Evolutionary conservation across 257 asterid genomes (phyloP), one percentile per base, ranked within the genome.

Genomic region (Craterostigma plantagineum): DNA sequence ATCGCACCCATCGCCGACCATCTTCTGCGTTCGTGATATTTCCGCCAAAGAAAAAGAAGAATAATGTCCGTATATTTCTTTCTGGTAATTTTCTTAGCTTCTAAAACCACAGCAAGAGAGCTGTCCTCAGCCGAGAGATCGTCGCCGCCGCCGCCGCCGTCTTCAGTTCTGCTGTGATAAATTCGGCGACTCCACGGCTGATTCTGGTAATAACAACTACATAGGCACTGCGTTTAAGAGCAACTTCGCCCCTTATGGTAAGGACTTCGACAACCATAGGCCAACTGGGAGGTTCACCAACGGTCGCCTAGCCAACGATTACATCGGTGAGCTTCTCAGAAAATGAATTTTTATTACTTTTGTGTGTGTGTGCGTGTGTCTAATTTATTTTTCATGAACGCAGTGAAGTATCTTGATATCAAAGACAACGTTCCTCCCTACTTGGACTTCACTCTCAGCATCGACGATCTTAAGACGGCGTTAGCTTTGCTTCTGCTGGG

Each of bases 111-210:
- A 23, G 30, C 30, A 2, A 23, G 30, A 23, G 30, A 23, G 6
- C 30, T 23, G n/a, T n/a, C n/a, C n/a, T n/a, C n/a, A 2, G 30
- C 6, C 4, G 30, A 23, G 30, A 23, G 6, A 23, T 23, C 30
- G n/a, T n/a, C n/a, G n/a, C n/a, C n/a, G n/a, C n/a, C n/a, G n/a
- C n/a, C n/a, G 6, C 30, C 6, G 30, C 6, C 30, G 16, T 13
- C 47, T 9, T 23, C 65, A 10, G 62, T 45, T 52, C 81, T 0
- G 54, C 82, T 13, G 35, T 84, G 55, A 63, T 79, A 8, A 43
- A 0, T 80, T 85, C 39, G 96, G 96, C 4, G 96, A 85, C 62
- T 85, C 96, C 9, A 77, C 92, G 7, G 75, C 48, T 3, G 96
- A 84, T 41, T 66, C 92, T 7, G 96, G 96, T 18, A 85, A 85